Base-by-base conservation (phyloP, 1,139 yeast species). In the Debaryomycetaceae sp. region DNA sequence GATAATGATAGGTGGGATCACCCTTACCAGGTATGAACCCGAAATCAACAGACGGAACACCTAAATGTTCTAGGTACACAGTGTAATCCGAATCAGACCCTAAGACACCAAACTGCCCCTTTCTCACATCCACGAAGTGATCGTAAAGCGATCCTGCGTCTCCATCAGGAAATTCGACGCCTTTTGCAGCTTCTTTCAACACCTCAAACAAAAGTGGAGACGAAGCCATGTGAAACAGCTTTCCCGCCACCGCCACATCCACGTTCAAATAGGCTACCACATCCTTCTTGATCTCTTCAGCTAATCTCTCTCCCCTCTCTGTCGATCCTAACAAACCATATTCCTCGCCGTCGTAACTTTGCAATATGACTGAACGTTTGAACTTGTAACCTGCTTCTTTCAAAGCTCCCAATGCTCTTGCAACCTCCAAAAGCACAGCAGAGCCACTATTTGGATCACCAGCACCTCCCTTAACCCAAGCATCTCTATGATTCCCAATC, bases 381-480 rank as follows among this genome's bases (percentile, higher is more conserved):
- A 72, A 72, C 48, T 68, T 63, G 53, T 58, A 70, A 5, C 78
- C 78, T 3, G 63, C 51, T 40, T 59, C 57, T 46, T 69, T 60
- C 49, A 90, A 73, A 43, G 60, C 65, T n/a, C 75, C 75, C 39
- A 74, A 63, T 4, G 74, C 78, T 48, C 79, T 62, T 7, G 78
- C 78, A 38, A 74, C 58, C 53, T 74, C 79, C 37, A 74, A 52
- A 41, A 74, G 59, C 4, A 63, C 65, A 3, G 78, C 72, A 31
- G 74, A 66, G 1, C 78, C 79, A 14, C 75, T 68, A 49, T 72
- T 71, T 8, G 79, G 78, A 50, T 74, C 79, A 8, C 76, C 76
- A 1, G 78, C 79, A 24, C 78, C 78, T 35, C 78, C 78, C 50
- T 71, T 72, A 48, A 86, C 82, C 79, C 79, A 74, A 3, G 78